Evolutionary conservation across 78 protist species (phyloP), one percentile per base, ranked within the genome.

Genomic region (Bodo saltans): DNA sequence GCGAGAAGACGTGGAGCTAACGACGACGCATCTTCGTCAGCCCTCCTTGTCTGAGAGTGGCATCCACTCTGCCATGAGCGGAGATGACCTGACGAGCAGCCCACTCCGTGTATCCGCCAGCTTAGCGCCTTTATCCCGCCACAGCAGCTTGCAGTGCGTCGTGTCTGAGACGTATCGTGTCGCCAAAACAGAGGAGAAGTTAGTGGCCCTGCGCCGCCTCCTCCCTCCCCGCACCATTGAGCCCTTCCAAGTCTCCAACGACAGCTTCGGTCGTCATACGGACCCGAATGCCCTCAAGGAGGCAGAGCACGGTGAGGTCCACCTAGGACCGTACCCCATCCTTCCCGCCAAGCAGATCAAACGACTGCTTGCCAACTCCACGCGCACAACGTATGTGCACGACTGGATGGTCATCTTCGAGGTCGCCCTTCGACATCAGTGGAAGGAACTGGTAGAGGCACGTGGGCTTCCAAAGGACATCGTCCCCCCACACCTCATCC

Each of bases 381-480:
- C 70, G 29, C 97, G 88, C 42, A 93, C 99, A 0, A 82, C 92
- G 39, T 96, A 96, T 74, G 90, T 87, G 42, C 93, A 95, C 87
- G 99, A 97, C 90, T 94, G 81, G 86, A 92, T 92, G 41, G 92
- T 79, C 34, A 89, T 97, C 60, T 74, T 97, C 70, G 92, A 93
- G 41, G 85, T 83, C 32, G 91, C 90, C 0, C 72, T 96, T 21
- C 84, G 52, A 37, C 23, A 41, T n/a, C 74, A 76, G 52, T 90
- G 93, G 93, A 83, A 88, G 52, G 76, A 3, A 21, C 29, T 83
- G 32, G 52, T 83, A 3, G 40, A 29, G 38, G 73, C 73, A 3
- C 70, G 32, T 21, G 86, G 78, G 33, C 68, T 41, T 27, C 3
- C 52, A 2, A 27, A 26, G n/a, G 83, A 12, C n/a, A 30, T 12